These are phyloP conservation scores for Picea glauca DNA, from an alignment of 75 land plant species.

Conservation along the genomic window DNA sequence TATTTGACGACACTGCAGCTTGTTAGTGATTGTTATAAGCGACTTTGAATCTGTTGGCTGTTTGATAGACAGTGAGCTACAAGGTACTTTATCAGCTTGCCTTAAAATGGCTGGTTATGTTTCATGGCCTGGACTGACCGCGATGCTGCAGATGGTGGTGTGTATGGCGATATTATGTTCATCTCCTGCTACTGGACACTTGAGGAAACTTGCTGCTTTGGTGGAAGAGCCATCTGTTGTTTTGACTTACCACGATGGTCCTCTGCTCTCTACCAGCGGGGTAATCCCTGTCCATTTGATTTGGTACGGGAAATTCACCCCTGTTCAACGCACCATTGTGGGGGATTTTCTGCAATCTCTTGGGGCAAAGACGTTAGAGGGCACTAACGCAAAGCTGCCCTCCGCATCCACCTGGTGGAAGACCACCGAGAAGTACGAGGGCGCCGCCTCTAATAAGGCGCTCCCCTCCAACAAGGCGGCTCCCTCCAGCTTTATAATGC, in stretches of 20 bases:
- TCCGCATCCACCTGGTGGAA: slow-evolving; percentile 26
- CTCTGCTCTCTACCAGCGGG: slow-evolving; percentile 26
- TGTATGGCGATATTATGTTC: background rate
- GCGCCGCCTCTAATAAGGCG: background rate
- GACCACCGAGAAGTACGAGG: slow-evolving; percentile 15
- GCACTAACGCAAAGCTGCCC: background rate
- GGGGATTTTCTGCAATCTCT: slow-evolving; percentile 57
- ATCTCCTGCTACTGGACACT: background rate
- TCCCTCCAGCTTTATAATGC: slow-evolving; percentile 6
- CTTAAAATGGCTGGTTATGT: background rate
- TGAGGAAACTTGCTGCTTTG: slow-evolving; percentile 5
- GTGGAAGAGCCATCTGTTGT: slow-evolving; percentile 25
- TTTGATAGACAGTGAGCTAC: background rate
- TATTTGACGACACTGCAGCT: no score
- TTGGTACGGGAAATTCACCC: slow-evolving; percentile 73
- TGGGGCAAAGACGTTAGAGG: slow-evolving; percentile 15
- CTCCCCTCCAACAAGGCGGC: background rate
- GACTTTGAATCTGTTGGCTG: background rate
- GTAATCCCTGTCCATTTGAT: slow-evolving; percentile 41
- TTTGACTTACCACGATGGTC: slow-evolving; percentile 60
- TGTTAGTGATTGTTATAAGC: background rate
- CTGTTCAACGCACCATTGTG: slow-evolving; percentile 45
- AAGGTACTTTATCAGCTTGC: background rate
- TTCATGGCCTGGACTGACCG: background rate
- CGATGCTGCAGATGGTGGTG: background rate